Evolutionary conservation across 768 basidiomycete species (phyloP), one percentile per base, ranked within the genome.

Genomic region (Crucibulum laeve): DNA sequence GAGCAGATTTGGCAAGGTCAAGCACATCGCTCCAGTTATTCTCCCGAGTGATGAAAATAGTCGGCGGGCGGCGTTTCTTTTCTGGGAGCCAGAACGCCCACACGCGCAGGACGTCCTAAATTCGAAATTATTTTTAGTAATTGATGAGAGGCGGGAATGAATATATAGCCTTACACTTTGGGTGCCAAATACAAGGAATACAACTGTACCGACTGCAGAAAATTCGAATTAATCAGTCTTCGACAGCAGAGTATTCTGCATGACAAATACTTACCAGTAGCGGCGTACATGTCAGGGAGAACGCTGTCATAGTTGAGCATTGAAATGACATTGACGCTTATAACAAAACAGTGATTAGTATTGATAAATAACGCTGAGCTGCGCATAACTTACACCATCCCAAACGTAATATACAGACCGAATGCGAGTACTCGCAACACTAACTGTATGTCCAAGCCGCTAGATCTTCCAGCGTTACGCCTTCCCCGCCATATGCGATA

Each of bases 121-220:
- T 30, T 30, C 28, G 28, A 15, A 32, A 11, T 11, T 32, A 32
- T 15, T 32, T 32, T 15, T 11, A 32, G 28, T 32, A 10, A 10
- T 11, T 15, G 11, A 4, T 32, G 11, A 10, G 15, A 32, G 28
- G 15, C 11, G 15, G n/a, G n/a, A n/a, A n/a, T n/a, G n/a, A n/a
- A n/a, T n/a, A 26, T 25, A 10, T 24, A 40, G 11, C 49, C 60
- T 22, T 42, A 64, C 64, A 4, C 54, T 44, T 56, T 69, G 68
- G 18, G 64, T 63, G 4, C 64, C 67, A 45, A 68, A 69, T 4
- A 67, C 55, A 6, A 69, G 50, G 43, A 69, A 61, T 3, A 68
- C 48, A n/a, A 55, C 61, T 6, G 62, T 54, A 11, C 68, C 68
- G 36, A 61, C 65, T 69, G 26, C 18, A 33, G 11, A 19, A 37